These are phyloP conservation scores for Epichloe gansuensis DNA, from an alignment of 2,329 filamentous ascomycete species.

Conservation along the genomic window DNA sequence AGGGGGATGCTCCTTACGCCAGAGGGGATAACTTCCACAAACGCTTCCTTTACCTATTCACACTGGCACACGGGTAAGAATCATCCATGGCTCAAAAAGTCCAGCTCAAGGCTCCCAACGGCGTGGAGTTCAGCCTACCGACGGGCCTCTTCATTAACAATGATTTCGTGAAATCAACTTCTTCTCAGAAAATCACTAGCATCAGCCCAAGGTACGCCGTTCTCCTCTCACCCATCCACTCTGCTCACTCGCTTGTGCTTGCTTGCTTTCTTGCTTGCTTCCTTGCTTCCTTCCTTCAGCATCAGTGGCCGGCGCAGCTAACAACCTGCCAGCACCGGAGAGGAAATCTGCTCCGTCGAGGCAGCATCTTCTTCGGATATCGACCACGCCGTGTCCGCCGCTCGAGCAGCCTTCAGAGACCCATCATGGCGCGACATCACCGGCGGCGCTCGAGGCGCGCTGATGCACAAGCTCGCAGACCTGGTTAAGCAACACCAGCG, in stretches of 20 bases:
- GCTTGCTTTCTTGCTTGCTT: not conserved
- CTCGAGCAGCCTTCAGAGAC: conserved; percentile 54
- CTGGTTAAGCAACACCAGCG: conserved; percentile 52
- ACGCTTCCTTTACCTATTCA: no score
- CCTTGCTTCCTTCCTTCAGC: not conserved
- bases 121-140: conserved; percentile 51
- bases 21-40: no score
- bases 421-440: conserved; percentile 57
- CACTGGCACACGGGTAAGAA: no score
- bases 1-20: no score
- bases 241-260: not conserved
- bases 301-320: not conserved
- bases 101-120: conserved; percentile 37
- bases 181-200: conserved; percentile 40
- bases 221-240: not conserved
- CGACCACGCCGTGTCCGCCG: conserved; percentile 26
- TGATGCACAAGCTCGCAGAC: conserved; percentile 60
- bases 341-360: conserved; percentile 20
- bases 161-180: conserved; percentile 52
- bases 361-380: conserved; percentile 19
- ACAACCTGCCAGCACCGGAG: conserved; percentile 14
- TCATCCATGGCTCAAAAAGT: conserved; percentile 2
- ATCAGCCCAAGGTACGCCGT: conserved; percentile 38
- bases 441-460: conserved; percentile 50
- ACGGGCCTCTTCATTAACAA: conserved; percentile 69